Evolutionary conservation across 2,329 filamentous ascomycete species (phyloP).

Genomic region (Penicillium vulpinum): DNA sequence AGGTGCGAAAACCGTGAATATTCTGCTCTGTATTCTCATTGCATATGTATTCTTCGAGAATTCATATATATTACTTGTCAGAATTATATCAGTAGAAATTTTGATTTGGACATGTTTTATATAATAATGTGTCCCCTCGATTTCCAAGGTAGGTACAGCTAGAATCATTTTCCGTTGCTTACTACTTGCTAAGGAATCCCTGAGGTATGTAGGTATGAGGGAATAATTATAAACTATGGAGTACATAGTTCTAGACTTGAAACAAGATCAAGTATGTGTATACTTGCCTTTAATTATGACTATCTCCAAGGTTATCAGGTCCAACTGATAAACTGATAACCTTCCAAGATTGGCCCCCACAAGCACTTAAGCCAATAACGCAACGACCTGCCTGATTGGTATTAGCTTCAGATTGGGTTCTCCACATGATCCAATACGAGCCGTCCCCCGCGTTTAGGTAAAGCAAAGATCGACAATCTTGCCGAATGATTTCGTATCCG

Average conservation of each 20-base stretch:
- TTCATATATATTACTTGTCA: neutral
- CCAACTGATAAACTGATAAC: neutral
- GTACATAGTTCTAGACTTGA: neutral
- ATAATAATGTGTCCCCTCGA: neutral
- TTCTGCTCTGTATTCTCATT: neutral
- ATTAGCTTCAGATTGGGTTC: conserved; percentile 16
- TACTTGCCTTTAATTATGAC: neutral
- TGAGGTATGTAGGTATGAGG: neutral
- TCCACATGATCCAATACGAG: conserved; percentile 6
- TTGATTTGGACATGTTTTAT: neutral
- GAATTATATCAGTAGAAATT: neutral
- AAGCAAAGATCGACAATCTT: conserved; percentile 1
- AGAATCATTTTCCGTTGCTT: neutral
- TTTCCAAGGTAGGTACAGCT: too few species aligned
- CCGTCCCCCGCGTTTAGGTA: conserved; percentile 10
- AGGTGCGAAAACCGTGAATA: neutral
- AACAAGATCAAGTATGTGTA: neutral
- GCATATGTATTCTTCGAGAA: neutral
- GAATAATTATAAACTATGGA: neutral
- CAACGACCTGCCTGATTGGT: conserved; percentile 13
- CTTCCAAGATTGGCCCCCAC: neutral
- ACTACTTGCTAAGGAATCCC: neutral
- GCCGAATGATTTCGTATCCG: neutral
- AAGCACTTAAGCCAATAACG: neutral
- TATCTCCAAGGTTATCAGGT: conserved; percentile 7